Evolutionary conservation across 768 basidiomycete species (phyloP), one percentile per base, ranked within the genome.

Genomic region (Tephrocybe rancida): DNA sequence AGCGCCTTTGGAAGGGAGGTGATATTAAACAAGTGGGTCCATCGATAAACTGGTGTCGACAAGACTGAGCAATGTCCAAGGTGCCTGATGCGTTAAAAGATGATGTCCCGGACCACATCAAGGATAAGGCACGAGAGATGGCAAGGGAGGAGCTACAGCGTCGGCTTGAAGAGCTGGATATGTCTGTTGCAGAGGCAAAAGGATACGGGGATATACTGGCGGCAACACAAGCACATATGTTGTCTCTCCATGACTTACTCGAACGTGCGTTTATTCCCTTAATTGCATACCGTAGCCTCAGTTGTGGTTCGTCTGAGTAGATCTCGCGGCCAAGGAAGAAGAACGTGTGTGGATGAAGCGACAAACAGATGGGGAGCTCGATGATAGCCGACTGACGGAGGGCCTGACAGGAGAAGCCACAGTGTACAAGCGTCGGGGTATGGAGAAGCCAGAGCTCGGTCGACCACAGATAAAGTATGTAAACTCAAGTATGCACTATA

Each of bases 281-380:
- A 37, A 16, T 37, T 37, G 35, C 5, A 5, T 4, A 16, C n/a
- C 16, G 5, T 9, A 37, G 7, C 14, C 6, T 4, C 35, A 13
- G 4, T 21, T 2, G 37, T 53, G 27, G 51, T 22, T 8, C 16
- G 7, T 38, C 24, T 10, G 21, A 19, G 41, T 59, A 87, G 86
- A 86, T 63, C 77, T 88, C 18, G 77, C 85, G 13, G 84, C 85
- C 0, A 85, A 80, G 54, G 85, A 87, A 58, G 85, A 87, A 60
- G 86, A 87, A 57, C 79, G 85, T 11, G 79, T 88, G 2, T 88
- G 85, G 86, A 71, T 87, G 14, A 88, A 86, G 62, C 79, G 85
- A 2, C 86, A 86, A 66, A 86, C 81, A 1, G 86, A 88, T 60
- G 86, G 86, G 32, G 86, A 88, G 59, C 73, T 88, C 4, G 86